Conservation (phyloP, 1,139 yeast genomes). For the Martiniozyma asiatica region DNA sequence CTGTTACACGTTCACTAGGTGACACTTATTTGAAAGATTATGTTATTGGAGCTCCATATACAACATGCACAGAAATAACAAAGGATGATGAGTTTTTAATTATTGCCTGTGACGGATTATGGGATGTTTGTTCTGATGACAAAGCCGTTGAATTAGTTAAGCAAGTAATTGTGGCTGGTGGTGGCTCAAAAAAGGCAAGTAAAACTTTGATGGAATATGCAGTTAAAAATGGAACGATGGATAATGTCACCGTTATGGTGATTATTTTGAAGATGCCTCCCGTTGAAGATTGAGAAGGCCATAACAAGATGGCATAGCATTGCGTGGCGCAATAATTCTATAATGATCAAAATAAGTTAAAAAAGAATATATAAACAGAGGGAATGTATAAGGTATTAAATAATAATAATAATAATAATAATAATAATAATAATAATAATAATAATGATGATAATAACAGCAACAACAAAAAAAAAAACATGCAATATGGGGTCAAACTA, state of each 20-base stretch:
- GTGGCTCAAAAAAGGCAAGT: slow-evolving; percentile 60
- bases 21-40: slow-evolving; percentile 84
- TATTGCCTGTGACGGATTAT: slow-evolving; percentile 87
- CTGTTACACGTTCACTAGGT: slow-evolving; percentile 92
- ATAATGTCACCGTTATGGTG: slow-evolving; percentile 90
- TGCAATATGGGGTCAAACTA: too few species aligned
- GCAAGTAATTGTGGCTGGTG: slow-evolving; percentile 25
- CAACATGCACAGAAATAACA: slow-evolving; percentile 72
- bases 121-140: slow-evolving; percentile 85
- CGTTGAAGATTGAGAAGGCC: too few species aligned
- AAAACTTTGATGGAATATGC: slow-evolving; percentile 67
- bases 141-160: slow-evolving; percentile 65
- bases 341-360: too few species aligned
- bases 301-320: too few species aligned
- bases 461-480: too few species aligned
- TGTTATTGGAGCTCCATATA: slow-evolving; percentile 85
- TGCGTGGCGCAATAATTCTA: too few species aligned
- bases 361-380: too few species aligned
- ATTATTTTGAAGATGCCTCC: slow-evolving; percentile 54
- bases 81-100: slow-evolving; percentile 62
- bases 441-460: too few species aligned
- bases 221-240: slow-evolving; percentile 70
- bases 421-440: too few species aligned
- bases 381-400: too few species aligned
- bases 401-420: too few species aligned